Conservation (phyloP, 148 eudicot species). For the Persicaria tinctoria region DNA sequence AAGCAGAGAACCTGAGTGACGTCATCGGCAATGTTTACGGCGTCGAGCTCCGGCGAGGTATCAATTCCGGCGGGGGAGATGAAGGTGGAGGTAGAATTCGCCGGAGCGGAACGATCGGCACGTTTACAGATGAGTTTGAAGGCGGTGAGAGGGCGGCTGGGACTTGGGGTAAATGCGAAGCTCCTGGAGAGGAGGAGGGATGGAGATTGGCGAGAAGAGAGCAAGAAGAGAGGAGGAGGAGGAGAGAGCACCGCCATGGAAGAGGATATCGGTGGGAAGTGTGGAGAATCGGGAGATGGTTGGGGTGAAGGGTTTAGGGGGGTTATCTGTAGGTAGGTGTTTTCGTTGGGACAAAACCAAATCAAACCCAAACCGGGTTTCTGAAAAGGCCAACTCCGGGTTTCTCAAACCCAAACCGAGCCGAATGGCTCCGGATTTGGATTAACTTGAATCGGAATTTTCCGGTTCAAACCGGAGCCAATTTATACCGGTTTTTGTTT, state of each 20-base stretch:
- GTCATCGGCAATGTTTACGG: constrained; percentile 61
- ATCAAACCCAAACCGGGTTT: too few relatives aligned
- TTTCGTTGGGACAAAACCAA: too few relatives aligned
- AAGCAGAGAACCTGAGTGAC: constrained; percentile 46
- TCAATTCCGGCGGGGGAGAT: background rate
- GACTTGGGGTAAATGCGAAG: background rate
- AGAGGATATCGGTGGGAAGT: background rate
- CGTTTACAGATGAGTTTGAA: background rate
- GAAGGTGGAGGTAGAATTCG: constrained; percentile 1
- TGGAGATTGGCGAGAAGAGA: constrained; percentile 4
- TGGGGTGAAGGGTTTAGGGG: background rate
- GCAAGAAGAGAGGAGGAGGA: constrained; percentile 3
- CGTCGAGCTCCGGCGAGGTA: constrained; percentile 18
- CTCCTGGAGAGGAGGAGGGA: background rate
- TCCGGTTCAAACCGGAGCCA: too few relatives aligned
- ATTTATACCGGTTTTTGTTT: too few relatives aligned
- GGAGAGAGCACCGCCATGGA: constrained; percentile 11
- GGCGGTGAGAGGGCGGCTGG: constrained; percentile 5
- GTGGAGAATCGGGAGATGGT: background rate
- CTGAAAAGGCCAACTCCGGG: too few relatives aligned
- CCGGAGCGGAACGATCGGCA: constrained; percentile 1
- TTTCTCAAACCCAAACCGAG: too few relatives aligned
- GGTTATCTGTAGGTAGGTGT: background rate
- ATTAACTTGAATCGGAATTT: too few relatives aligned
- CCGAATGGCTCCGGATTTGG: too few relatives aligned